These are phyloP conservation scores for Quercus phellos DNA, from an alignment of 331 rosid genomes.

Conservation along the genomic window DNA sequence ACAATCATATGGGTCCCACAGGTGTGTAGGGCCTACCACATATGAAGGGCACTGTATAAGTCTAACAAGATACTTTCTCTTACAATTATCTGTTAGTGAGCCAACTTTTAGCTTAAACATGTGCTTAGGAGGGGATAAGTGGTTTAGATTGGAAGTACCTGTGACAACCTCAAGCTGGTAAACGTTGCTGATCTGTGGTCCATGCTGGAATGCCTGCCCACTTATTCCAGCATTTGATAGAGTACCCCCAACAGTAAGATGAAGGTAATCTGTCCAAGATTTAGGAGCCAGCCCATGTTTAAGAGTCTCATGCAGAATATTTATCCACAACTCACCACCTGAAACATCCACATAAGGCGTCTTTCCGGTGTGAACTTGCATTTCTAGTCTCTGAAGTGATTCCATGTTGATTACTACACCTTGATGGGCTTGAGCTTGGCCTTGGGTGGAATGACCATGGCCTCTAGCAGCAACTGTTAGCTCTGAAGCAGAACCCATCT, in stretches of 20 bases:
- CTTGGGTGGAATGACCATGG: conserved; percentile 83
- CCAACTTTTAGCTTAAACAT: background rate
- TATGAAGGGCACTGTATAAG: no score
- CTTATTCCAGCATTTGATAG: conserved; percentile 90
- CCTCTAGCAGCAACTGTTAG: conserved; percentile 88
- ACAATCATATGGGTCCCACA: no score
- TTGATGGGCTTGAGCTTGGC: conserved; percentile 68
- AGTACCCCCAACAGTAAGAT: conserved; percentile 90
- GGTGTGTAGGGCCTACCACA: no score
- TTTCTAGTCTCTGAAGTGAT: conserved; percentile 53
- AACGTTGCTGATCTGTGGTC: conserved; percentile 85
- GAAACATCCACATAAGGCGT: conserved; percentile 74
- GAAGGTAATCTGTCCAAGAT: conserved; percentile 97
- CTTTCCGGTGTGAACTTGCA: conserved; percentile 50
- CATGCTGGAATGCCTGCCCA: conserved; percentile 84
- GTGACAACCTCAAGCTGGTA: conserved; percentile 81
- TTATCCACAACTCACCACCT: conserved; percentile 89
- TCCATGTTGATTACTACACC: conserved; percentile 89
- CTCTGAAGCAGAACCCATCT: conserved; percentile 50
- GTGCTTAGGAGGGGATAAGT: background rate
- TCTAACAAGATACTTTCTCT: no score
- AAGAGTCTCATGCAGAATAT: conserved; percentile 83
- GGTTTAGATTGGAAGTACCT: conserved; percentile 38
- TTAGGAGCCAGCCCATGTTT: conserved; percentile 78
- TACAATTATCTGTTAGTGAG: background rate